phyloP scores from a whole-genome alignment of 2,329 filamentous ascomycete species.

The Fusarium chuoi region DNA sequence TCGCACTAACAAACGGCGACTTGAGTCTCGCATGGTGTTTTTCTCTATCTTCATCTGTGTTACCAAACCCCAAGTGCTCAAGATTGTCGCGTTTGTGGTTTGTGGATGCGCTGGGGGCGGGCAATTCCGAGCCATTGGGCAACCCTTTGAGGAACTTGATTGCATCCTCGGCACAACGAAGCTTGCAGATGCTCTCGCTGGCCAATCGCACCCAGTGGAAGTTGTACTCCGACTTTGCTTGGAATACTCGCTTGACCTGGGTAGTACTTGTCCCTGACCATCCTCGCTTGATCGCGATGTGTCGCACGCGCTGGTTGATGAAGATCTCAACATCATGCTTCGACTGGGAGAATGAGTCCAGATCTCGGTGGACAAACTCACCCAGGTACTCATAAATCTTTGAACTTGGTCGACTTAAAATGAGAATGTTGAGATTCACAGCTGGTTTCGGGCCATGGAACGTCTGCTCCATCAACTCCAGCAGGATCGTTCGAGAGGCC shows the following conservation, averaged over 20 bases:
- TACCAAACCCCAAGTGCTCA: slow-evolving; percentile 16
- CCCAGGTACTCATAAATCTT: slow-evolving; percentile 21
- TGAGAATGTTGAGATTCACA: slow-evolving; percentile 11
- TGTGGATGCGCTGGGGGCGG: background rate
- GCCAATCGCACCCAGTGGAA: slow-evolving; percentile 42
- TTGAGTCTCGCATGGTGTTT: slow-evolving; percentile 25
- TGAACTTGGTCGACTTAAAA: slow-evolving; percentile 17
- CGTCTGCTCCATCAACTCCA: slow-evolving; percentile 25
- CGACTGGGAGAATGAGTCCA: slow-evolving; percentile 34
- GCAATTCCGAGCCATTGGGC: slow-evolving; percentile 28
- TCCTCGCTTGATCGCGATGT: slow-evolving; percentile 22
- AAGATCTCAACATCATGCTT: slow-evolving; percentile 30
- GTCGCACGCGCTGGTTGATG: slow-evolving; percentile 30
- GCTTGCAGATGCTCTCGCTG: slow-evolving; percentile 31
- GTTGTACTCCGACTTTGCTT: slow-evolving; percentile 35
- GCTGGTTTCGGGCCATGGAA: slow-evolving; percentile 14
- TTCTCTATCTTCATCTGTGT: slow-evolving; percentile 24
- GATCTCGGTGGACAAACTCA: slow-evolving; percentile 33
- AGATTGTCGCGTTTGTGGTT: slow-evolving; percentile 3
- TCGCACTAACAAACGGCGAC: slow-evolving; percentile 20
- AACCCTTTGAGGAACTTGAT: slow-evolving; percentile 28
- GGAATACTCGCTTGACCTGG: slow-evolving; percentile 29
- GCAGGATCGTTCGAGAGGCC: slow-evolving; percentile 7
- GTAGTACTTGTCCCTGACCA: slow-evolving; percentile 28
- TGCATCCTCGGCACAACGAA: slow-evolving; percentile 36